Percentiles rank a stretch among this genome's conserved stretches.
These are phyloP conservation scores for Candida mesenterica DNA, from an alignment of 1,139 yeast species.

Conservation along the genomic window DNA sequence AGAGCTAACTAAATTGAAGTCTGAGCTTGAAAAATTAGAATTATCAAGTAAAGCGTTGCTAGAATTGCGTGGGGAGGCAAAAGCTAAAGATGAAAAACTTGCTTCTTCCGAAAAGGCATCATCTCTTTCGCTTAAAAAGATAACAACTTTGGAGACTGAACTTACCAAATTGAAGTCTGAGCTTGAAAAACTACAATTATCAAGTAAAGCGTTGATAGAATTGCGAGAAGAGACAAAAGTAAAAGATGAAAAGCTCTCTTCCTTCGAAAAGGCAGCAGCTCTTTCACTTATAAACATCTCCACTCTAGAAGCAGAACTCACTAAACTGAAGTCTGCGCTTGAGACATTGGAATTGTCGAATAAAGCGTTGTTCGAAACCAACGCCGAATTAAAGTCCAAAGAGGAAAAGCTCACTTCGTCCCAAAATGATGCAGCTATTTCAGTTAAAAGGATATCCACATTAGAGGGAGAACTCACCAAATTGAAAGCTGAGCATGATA, in stretches of 20 bases:
- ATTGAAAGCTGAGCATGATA: neutral
- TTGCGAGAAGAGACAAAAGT: neutral
- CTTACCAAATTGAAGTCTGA: neutral
- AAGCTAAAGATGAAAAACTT: neutral
- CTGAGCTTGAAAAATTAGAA: neutral
- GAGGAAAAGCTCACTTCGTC: constrained; percentile 1
- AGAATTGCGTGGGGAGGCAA: neutral
- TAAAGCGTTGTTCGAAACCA: neutral
- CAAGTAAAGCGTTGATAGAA: neutral
- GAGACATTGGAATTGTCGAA: neutral
- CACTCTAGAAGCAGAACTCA: neutral
- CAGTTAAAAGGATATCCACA: neutral
- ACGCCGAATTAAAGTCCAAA: constrained; percentile 1
- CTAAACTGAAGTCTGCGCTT: neutral
- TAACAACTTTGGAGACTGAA: constrained; percentile 1
- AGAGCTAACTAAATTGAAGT: neutral
- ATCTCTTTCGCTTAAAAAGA: neutral
- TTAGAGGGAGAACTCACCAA: neutral
- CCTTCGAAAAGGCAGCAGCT: neutral
- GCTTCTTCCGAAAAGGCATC: neutral
- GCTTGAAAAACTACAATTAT: neutral
- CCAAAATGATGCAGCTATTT: neutral
- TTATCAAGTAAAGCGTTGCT: neutral
- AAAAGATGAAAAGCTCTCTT: neutral
- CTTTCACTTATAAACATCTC: neutral